Percentiles rank a stretch among this genome's conserved stretches.
Conservation (phyloP, 208 protist species). For the Angomonas ambiguus region DNA sequence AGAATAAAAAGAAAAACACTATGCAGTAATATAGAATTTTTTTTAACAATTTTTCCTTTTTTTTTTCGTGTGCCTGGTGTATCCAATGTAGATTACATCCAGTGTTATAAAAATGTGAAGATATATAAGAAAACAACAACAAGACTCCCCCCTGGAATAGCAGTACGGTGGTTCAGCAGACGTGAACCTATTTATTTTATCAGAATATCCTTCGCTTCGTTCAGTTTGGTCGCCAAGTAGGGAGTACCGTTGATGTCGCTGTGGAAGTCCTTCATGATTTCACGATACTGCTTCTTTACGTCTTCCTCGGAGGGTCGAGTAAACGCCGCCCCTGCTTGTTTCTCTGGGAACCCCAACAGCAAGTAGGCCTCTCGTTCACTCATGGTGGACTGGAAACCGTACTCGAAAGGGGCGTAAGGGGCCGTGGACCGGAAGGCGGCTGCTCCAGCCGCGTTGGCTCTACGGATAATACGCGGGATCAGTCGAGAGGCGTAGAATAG, state of each 20-base stretch:
- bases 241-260: conserved; percentile 64
- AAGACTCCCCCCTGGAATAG: neutral
- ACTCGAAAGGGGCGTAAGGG: conserved; percentile 59
- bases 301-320: conserved; percentile 36
- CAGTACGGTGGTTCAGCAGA: no score
- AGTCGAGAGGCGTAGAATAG: conserved; percentile 49
- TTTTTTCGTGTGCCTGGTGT: no score
- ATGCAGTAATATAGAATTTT: no score
- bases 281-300: conserved; percentile 65
- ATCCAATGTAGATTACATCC: no score
- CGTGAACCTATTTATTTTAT: conserved; percentile 23
- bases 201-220: conserved; percentile 69
- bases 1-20: no score
- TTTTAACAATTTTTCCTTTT: no score
- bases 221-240: conserved; percentile 78
- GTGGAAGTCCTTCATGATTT: conserved; percentile 71
- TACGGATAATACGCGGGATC: conserved; percentile 46
- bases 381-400: conserved; percentile 60
- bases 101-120: no score
- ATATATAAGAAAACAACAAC: neutral
- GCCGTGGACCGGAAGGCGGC: neutral
- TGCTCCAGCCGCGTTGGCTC: conserved; percentile 22
- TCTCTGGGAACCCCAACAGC: conserved; percentile 55
- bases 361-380: conserved; percentile 56
- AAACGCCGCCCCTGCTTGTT: conserved; percentile 19